Evolutionary conservation across 768 basidiomycete species (phyloP).

Genomic region (Lactarius sp.): DNA sequence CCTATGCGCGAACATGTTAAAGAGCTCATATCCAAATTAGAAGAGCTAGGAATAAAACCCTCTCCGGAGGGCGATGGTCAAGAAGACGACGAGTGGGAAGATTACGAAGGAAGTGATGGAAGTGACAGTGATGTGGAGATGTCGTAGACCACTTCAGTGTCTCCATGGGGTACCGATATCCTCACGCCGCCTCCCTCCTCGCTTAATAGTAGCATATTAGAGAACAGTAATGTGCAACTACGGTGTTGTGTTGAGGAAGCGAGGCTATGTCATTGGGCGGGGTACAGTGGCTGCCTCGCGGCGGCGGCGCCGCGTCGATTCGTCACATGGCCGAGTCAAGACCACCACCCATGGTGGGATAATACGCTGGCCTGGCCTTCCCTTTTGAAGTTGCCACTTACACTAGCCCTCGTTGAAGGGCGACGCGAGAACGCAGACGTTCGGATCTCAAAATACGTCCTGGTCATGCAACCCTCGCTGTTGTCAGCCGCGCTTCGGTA

Average conservation of each 20-base stretch:
- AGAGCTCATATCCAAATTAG: slow-evolving; percentile 67
- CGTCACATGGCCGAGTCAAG: not conserved
- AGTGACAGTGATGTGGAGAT: slow-evolving; percentile 42
- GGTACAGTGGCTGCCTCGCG: not conserved
- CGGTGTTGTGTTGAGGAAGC: not conserved
- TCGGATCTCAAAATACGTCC: not conserved
- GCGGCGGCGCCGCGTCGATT: not conserved
- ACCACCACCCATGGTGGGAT: not conserved
- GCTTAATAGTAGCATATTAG: slow-evolving; percentile 7
- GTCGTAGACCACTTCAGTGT: slow-evolving; percentile 24
- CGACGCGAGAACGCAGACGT: not conserved
- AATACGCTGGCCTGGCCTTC: not conserved
- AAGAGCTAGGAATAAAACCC: slow-evolving; percentile 58
- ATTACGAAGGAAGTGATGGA: slow-evolving; percentile 54
- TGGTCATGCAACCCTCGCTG: not conserved
- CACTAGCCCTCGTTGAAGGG: not conserved
- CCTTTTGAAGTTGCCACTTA: not conserved
- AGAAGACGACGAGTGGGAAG: slow-evolving; percentile 55
- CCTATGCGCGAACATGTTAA: slow-evolving; percentile 70
- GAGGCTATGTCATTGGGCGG: not conserved
- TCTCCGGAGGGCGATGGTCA: slow-evolving; percentile 55
- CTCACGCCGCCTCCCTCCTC: not conserved
- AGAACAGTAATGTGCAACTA: not conserved
- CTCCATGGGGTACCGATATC: not conserved
- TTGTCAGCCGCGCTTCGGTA: slow-evolving; percentile 1